Evolutionary conservation across 2,329 filamentous ascomycete species (phyloP).

Genomic region (Neoscytalidium dimidiatum): DNA sequence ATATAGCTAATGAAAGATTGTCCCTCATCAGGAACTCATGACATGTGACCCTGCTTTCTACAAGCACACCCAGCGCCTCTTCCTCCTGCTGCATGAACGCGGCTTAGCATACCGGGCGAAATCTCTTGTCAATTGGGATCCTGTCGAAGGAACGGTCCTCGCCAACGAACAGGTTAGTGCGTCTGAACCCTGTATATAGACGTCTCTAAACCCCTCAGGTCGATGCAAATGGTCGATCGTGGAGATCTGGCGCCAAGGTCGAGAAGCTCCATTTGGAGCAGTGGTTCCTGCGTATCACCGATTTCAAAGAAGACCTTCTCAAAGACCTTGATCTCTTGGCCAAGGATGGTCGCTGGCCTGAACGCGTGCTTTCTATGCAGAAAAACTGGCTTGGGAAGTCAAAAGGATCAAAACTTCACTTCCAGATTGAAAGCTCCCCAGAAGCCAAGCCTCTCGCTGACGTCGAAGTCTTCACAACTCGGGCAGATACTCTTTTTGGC

Average conservation of each 20-base stretch:
- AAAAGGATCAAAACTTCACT: slow-evolving; percentile 70
- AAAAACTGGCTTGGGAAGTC: slow-evolving; percentile 87
- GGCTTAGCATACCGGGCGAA: slow-evolving; percentile 82
- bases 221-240: slow-evolving; percentile 80
- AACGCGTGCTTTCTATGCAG: slow-evolving; percentile 80
- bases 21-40: slow-evolving; percentile 66
- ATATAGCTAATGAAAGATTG: slow-evolving; percentile 28
- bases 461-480: slow-evolving; percentile 79
- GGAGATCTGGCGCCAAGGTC: slow-evolving; percentile 83
- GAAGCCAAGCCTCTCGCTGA: slow-evolving; percentile 44
- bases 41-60: slow-evolving; percentile 87
- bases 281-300: slow-evolving; percentile 87
- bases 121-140: slow-evolving; percentile 87
- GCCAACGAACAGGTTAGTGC: slow-evolving; percentile 73
- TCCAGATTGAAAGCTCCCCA: slow-evolving; percentile 55
- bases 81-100: slow-evolving; percentile 72
- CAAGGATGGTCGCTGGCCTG: slow-evolving; percentile 71
- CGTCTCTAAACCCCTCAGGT: slow-evolving; percentile 45
- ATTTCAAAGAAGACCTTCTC: slow-evolving; percentile 72
- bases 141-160: slow-evolving; percentile 83
- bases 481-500: slow-evolving; percentile 83
- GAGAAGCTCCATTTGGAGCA: slow-evolving; percentile 79
- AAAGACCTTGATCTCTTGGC: slow-evolving; percentile 69
- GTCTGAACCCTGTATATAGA: not conserved
- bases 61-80: slow-evolving; percentile 85